Percentiles rank a stretch among this genome's conserved stretches.
phyloP scores from a whole-genome alignment of 1,284 basidiomycete species.

The Moniliella sp. region DNA sequence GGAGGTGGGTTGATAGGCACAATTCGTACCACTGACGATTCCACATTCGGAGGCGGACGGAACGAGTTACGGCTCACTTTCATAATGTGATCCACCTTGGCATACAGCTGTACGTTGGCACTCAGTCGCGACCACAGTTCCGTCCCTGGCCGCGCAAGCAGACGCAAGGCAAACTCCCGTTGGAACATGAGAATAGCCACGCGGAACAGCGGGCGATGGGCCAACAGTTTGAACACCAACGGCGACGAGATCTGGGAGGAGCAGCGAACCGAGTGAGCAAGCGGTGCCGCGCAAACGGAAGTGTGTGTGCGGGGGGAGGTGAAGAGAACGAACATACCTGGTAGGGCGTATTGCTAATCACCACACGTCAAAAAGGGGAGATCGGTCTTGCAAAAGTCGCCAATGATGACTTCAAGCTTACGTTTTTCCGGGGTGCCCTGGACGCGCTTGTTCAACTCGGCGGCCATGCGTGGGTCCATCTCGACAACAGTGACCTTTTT shows the following conservation, averaged over 20 bases:
- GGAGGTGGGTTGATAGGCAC: constrained; percentile 85
- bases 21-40: constrained; percentile 72
- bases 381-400: constrained; percentile 89
- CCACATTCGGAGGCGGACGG: constrained; percentile 85
- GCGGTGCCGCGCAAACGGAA: too few relatives aligned
- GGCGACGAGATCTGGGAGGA: constrained; percentile 68
- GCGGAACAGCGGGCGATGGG: constrained; percentile 78
- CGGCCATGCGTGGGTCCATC: constrained; percentile 97
- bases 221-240: constrained; percentile 83
- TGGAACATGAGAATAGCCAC: constrained; percentile 98
- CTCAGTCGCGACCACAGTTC: constrained; percentile 77
- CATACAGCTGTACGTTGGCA: constrained; percentile 86
- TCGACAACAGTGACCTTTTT: constrained; percentile 82
- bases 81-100: constrained; percentile 87
- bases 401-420: constrained; percentile 79
- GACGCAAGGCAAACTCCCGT: constrained; percentile 80
- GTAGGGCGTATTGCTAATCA: constrained; percentile 95
- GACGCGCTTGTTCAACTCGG: constrained; percentile 84
- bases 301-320: too few relatives aligned
- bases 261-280: too few relatives aligned
- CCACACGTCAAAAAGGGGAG: constrained; percentile 94
- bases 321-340: constrained; percentile 49
- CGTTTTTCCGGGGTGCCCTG: constrained; percentile 90
- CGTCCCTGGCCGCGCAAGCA: constrained; percentile 66
- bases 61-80: constrained; percentile 91